phyloP scores from a whole-genome alignment of 257 asterid species.

The Ballota nigra region DNA sequence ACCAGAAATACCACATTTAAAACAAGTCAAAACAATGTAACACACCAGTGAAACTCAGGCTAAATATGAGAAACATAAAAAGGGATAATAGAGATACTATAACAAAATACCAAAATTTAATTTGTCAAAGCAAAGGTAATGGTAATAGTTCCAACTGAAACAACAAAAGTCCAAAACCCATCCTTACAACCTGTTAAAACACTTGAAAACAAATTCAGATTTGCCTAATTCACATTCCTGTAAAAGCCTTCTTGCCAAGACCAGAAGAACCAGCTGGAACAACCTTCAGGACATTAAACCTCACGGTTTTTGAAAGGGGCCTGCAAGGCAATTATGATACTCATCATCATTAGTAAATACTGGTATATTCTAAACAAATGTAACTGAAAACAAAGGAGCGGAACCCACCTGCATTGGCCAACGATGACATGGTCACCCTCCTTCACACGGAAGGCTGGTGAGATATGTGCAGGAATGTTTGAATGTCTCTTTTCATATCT shows the following conservation, averaged over 20 bases:
- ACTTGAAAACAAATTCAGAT: conserved; percentile 1
- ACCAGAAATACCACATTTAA: neutral
- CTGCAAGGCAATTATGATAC: conserved; percentile 26
- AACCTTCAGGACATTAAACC: conserved; percentile 83
- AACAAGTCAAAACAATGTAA: neutral
- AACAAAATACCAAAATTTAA: conserved; percentile 16
- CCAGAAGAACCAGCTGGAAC: conserved; percentile 81
- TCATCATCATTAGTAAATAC: neutral
- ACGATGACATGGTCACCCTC: conserved; percentile 79
- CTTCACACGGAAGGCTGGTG: conserved; percentile 87
- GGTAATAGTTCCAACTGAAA: conserved; percentile 20
- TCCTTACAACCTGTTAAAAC: neutral
- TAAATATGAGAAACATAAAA: conserved; percentile 2
- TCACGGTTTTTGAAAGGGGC: conserved; percentile 82
- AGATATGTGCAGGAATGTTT: conserved; percentile 75
- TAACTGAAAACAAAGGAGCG: neutral
- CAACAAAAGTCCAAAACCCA: conserved; percentile 1
- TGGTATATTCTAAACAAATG: neutral
- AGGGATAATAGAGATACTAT: neutral
- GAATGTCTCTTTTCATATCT: conserved; percentile 91
- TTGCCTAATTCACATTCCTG: conserved; percentile 50
- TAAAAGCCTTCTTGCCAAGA: conserved; percentile 87
- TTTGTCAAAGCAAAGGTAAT: neutral
- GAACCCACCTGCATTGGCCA: conserved; percentile 80
- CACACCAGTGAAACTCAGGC: neutral